Evolutionary conservation across 306 rosid species (phyloP).

Genomic region (Vicia faba): DNA sequence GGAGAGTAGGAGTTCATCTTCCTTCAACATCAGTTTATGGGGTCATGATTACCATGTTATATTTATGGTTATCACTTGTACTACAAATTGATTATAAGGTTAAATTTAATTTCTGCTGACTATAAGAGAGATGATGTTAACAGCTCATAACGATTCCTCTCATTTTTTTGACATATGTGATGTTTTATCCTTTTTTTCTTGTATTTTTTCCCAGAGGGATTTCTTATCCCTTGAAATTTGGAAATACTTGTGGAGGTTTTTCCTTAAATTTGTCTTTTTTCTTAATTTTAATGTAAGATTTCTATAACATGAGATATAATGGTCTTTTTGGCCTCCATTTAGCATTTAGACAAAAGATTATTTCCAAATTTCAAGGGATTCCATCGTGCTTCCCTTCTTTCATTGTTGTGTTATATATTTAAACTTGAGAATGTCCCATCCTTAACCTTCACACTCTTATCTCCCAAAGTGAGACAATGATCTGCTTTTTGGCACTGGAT

Average conservation of each 20-base stretch:
- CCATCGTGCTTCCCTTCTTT: neutral
- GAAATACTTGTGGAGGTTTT: neutral
- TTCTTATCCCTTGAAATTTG: neutral
- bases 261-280: neutral
- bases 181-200: slow-evolving; percentile 4
- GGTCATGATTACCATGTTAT: slow-evolving; percentile 12
- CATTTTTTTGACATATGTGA: slow-evolving; percentile 1
- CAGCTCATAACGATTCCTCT: neutral
- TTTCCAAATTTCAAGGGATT: slow-evolving; percentile 14
- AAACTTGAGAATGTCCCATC: slow-evolving; percentile 22
- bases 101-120: slow-evolving; percentile 14
- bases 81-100: slow-evolving; percentile 1
- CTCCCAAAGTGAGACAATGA: slow-evolving; percentile 6
- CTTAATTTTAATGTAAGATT: too few species aligned
- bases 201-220: slow-evolving; percentile 1
- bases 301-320: slow-evolving; percentile 9
- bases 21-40: slow-evolving; percentile 13
- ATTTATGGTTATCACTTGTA: slow-evolving; percentile 10
- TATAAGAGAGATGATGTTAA: slow-evolving; percentile 28
- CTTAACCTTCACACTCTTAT: slow-evolving; percentile 20
- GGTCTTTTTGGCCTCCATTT: slow-evolving; percentile 12
- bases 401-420: slow-evolving; percentile 1
- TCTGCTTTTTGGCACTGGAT: slow-evolving; percentile 9
- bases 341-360: neutral
- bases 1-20: slow-evolving; percentile 22